A percentile compares a stretch with the other conserved stretches of the same genome.
Evolutionary conservation across 2,329 filamentous ascomycete species (phyloP).

Genomic region (Arthrobotrys pseudoclavata): DNA sequence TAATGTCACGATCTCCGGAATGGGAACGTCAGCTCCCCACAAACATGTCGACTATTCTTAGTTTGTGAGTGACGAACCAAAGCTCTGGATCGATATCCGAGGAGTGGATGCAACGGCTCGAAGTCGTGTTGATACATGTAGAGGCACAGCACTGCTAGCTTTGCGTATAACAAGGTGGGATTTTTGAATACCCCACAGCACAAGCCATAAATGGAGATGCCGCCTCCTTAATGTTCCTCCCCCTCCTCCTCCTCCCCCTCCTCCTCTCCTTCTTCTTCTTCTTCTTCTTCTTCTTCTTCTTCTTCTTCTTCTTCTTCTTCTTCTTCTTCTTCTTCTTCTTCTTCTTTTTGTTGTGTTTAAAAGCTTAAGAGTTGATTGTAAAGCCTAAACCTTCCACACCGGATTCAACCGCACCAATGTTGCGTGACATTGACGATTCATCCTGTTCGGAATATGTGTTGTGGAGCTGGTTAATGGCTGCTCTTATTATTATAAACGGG

Average conservation of each 20-base stretch:
- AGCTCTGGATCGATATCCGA: constrained; percentile 32
- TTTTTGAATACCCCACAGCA: too few relatives aligned
- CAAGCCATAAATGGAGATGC: neutral
- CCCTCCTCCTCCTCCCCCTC: neutral
- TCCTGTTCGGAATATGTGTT: constrained; percentile 54
- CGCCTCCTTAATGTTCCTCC: constrained; percentile 7
- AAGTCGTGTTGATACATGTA: too few relatives aligned
- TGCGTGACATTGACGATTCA: constrained; percentile 35
- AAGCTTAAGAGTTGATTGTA: constrained; percentile 4
- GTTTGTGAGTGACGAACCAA: constrained; percentile 25
- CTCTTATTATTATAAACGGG: constrained; percentile 5
- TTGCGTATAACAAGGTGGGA: too few relatives aligned
- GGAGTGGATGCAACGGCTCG: constrained; percentile 5
- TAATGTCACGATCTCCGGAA: neutral
- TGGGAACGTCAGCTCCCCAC: neutral
- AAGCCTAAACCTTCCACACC: constrained; percentile 29
- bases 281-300: too few relatives aligned
- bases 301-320: too few relatives aligned
- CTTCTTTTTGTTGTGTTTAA: too few relatives aligned
- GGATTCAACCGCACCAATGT: constrained; percentile 38
- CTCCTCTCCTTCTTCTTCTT: neutral
- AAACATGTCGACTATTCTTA: constrained; percentile 17
- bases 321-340: too few relatives aligned
- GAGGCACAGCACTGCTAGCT: too few relatives aligned
- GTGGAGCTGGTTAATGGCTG: constrained; percentile 8